phyloP scores from a whole-genome alignment of 164 flowering plant genomes.

The Vitis riparia region DNA sequence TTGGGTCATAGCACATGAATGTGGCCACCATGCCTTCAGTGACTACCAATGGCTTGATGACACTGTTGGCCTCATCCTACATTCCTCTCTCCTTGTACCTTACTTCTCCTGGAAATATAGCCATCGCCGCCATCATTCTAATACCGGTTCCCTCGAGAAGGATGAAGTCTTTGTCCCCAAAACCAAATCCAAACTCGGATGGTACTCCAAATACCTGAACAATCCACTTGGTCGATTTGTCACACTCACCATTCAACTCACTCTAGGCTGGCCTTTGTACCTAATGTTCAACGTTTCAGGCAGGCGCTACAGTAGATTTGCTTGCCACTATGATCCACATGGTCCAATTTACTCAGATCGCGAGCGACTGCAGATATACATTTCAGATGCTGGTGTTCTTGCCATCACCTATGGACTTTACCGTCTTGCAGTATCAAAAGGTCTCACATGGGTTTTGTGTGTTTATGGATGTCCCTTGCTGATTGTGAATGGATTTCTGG shows the following conservation, averaged over 20 bases:
- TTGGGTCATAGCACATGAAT: slow-evolving; percentile 94
- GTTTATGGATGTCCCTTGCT: slow-evolving; percentile 68
- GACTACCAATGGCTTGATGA: slow-evolving; percentile 87
- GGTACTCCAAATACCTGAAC: slow-evolving; percentile 65
- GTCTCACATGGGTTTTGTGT: slow-evolving; percentile 53
- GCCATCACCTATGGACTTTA: slow-evolving; percentile 42
- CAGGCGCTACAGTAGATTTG: slow-evolving; percentile 65
- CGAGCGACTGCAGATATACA: slow-evolving; percentile 57
- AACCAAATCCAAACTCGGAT: slow-evolving; percentile 38
- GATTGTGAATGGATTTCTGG: slow-evolving; percentile 73
- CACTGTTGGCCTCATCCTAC: slow-evolving; percentile 75
- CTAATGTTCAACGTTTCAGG: slow-evolving; percentile 80
- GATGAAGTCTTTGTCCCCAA: slow-evolving; percentile 93
- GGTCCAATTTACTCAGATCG: slow-evolving; percentile 74
- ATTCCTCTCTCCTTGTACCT: slow-evolving; percentile 76
- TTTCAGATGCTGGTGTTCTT: slow-evolving; percentile 67
- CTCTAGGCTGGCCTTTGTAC: slow-evolving; percentile 82
- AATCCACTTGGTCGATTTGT: slow-evolving; percentile 72
- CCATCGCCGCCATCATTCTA: slow-evolving; percentile 89
- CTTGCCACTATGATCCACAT: slow-evolving; percentile 76
- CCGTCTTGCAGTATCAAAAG: slow-evolving; percentile 38
- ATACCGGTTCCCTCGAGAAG: slow-evolving; percentile 72
- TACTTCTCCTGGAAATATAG: slow-evolving; percentile 92
- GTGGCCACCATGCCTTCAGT: slow-evolving; percentile 91
- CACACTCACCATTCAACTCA: slow-evolving; percentile 44